These are phyloP conservation scores for Fraxinus velutina DNA, from an alignment of 305 asterid genomes.

Conservation along the genomic window DNA sequence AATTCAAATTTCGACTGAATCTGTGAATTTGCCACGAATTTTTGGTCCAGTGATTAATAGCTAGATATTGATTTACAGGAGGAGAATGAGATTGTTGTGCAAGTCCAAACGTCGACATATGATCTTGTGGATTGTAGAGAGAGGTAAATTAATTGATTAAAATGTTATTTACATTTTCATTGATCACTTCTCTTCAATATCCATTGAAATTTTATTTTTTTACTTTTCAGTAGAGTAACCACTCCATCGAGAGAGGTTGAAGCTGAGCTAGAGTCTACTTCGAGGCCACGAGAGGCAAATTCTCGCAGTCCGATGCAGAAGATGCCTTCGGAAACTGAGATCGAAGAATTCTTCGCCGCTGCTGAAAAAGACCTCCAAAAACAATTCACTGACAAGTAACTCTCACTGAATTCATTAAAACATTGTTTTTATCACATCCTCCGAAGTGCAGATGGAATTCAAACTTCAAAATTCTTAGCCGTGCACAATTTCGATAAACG, in stretches of 20 bases:
- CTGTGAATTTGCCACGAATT: neutral
- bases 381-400: constrained; percentile 47
- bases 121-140: constrained; percentile 29
- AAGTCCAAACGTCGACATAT: constrained; percentile 22
- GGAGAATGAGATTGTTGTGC: constrained; percentile 19
- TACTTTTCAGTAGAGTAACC: constrained; percentile 29
- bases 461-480: neutral
- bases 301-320: constrained; percentile 21
- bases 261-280: constrained; percentile 35
- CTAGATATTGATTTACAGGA: constrained; percentile 6
- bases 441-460: neutral
- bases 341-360: constrained; percentile 52
- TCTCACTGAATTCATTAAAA: neutral
- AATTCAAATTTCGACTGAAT: neutral
- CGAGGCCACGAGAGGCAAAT: constrained; percentile 23
- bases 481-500: neutral
- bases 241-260: constrained; percentile 33
- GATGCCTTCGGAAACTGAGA: constrained; percentile 44
- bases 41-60: neutral
- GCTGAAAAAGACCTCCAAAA: constrained; percentile 48
- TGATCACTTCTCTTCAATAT: constrained; percentile 28
- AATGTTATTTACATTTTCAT: neutral
- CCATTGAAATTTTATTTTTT: neutral
- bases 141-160: constrained; percentile 17
- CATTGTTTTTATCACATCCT: neutral